A percentile compares a stretch with the other conserved stretches of the same genome.
Conservation (phyloP, 1,284 basidiomycete genomes). For the Coniferiporia sulphurascens region DNA sequence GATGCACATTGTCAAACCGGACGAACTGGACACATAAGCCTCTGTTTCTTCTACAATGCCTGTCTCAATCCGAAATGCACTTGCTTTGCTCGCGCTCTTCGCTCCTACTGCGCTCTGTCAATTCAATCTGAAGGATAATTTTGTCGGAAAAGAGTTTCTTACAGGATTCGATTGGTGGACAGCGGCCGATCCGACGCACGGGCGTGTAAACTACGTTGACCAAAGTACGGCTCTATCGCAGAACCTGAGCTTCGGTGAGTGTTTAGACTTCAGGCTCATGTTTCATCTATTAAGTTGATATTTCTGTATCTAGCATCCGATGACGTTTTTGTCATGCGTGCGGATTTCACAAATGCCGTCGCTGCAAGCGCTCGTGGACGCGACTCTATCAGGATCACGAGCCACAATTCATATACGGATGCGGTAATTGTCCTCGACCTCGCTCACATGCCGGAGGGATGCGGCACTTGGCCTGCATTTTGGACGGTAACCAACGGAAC, state of each 20-base stretch:
- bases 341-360: constrained; percentile 33
- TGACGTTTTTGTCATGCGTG: constrained; percentile 48
- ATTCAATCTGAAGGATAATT: constrained; percentile 27
- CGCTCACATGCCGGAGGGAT: constrained; percentile 50
- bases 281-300: neutral
- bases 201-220: constrained; percentile 49
- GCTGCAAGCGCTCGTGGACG: constrained; percentile 39
- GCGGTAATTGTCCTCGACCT: constrained; percentile 50
- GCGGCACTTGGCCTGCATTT: constrained; percentile 60
- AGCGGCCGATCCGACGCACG: constrained; percentile 50
- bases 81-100: neutral
- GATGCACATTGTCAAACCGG: no score
- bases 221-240: constrained; percentile 31
- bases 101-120: neutral
- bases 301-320: constrained; percentile 28
- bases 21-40: no score
- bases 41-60: neutral
- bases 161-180: constrained; percentile 42
- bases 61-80: neutral
- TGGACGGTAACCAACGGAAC: constrained; percentile 52
- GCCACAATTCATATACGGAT: constrained; percentile 38
- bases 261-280: neutral
- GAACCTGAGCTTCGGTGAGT: constrained; percentile 40
- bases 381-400: constrained; percentile 46
- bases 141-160: constrained; percentile 41